Evolutionary conservation across 164 flowering plant species (phyloP), one percentile per base, ranked within the genome.

Genomic region (Akebia trifoliata): DNA sequence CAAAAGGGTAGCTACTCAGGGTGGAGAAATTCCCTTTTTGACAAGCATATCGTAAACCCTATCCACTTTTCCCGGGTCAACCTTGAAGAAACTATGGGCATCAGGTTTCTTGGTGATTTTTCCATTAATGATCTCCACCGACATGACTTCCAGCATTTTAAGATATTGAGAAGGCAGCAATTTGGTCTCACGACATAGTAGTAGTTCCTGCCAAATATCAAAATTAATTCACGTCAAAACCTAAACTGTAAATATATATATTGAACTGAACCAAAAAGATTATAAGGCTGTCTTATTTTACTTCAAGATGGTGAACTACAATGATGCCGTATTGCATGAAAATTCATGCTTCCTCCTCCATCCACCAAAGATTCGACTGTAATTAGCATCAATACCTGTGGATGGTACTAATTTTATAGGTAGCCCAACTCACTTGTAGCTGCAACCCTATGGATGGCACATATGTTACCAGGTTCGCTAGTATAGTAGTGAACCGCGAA

Each of bases 121-220:
- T 25, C 97, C 95, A 24, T 65, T 85, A 64, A 78, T 35, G 1
- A 83, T 72, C 69, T 74, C 85, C 26, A 68, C 45, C 1, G 91
- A 74, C 64, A 92, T 61, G 21, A 59, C 75, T 53, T 89, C 73
- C 70, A 72, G 67, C 86, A 92, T 88, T 46, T 73, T 79, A 32
- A 91, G 89, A 67, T 88, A 91, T 52, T 83, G 93, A 25, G 83
- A 44, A 22, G 98, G 96, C 12, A 89, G 68, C 38, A 91, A 68
- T 62, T 75, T 79, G 26, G 79, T 72, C 70, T 91, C 95, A 12
- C 69, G 11, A 62, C 98, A 91, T 0, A 91, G 78, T 70, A 61
- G 66, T 54, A 75, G 73, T 69, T 88, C 96, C 98, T 91, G 86
- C 62, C 47, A 20, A 17, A 66, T 11, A 59, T 24, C 4, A 47